Percentiles rank a stretch among this genome's conserved stretches.
These are phyloP conservation scores for Pythium chondricola DNA, from an alignment of 352 stramenopile genomes.

Conservation along the genomic window DNA sequence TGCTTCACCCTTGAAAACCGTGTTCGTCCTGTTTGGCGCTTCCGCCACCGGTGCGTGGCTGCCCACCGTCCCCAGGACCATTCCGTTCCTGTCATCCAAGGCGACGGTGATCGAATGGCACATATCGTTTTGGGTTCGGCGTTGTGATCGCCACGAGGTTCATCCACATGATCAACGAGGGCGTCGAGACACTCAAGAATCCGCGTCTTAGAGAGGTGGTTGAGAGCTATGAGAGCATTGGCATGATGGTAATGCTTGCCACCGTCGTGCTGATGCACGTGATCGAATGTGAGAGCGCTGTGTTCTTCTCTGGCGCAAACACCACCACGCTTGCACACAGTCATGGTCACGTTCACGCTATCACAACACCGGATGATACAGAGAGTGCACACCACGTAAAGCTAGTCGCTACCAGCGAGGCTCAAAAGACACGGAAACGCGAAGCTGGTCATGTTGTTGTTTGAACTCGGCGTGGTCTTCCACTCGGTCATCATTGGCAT, in stretches of 20 bases:
- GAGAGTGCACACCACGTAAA: constrained; percentile 15
- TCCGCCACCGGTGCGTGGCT: constrained; percentile 35
- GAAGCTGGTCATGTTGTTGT: constrained; percentile 46
- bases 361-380: constrained; percentile 10
- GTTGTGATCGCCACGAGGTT: constrained; percentile 61
- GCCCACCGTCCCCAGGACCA: constrained; percentile 35
- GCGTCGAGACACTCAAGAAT: constrained; percentile 47
- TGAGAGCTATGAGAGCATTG: constrained; percentile 45
- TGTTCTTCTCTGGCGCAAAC: constrained; percentile 42
- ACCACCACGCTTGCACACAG: constrained; percentile 17
- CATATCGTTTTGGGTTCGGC: constrained; percentile 53
- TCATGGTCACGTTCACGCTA: constrained; percentile 27
- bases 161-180: constrained; percentile 72
- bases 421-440: constrained; percentile 17
- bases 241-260: constrained; percentile 47
- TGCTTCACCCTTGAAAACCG: background rate
- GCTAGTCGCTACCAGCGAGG: constrained; percentile 1
- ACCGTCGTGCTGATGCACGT: constrained; percentile 63
- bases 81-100: constrained; percentile 27
- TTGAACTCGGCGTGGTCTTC: constrained; percentile 49
- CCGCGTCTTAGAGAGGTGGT: constrained; percentile 44
- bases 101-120: constrained; percentile 44
- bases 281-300: constrained; percentile 53
- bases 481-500: constrained; percentile 69
- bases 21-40: constrained; percentile 30